Percentiles rank a stretch among this genome's conserved stretches.
These are phyloP conservation scores for Kalmusia sp. DNA, from an alignment of 2,329 filamentous ascomycete genomes.

Conservation along the genomic window DNA sequence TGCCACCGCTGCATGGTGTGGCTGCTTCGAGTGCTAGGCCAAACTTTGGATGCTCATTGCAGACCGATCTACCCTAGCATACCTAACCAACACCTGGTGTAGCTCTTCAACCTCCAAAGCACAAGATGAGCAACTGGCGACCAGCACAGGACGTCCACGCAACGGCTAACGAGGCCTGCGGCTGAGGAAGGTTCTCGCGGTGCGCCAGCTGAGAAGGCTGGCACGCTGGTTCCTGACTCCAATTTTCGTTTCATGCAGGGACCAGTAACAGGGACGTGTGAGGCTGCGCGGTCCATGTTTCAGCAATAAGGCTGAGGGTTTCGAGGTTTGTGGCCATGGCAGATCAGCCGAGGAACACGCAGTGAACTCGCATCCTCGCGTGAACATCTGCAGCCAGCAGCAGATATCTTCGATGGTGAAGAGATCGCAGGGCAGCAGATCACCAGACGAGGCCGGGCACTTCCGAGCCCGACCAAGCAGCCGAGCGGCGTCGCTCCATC, in stretches of 20 bases:
- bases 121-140: too few relatives aligned
- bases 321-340: background rate
- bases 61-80: too few relatives aligned
- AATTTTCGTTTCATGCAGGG: slow-evolving; percentile 36
- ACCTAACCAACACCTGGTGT: too few relatives aligned
- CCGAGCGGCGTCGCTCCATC: background rate
- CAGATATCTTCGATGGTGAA: slow-evolving; percentile 4
- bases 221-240: slow-evolving; percentile 27
- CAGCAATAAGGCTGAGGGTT: slow-evolving; percentile 8
- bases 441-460: background rate
- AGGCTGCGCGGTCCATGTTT: slow-evolving; percentile 16
- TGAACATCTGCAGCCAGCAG: background rate
- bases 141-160: background rate
- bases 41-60: too few relatives aligned
- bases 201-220: background rate
- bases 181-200: slow-evolving; percentile 10
- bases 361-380: background rate
- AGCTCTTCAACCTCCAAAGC: too few relatives aligned
- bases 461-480: slow-evolving; percentile 2
- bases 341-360: slow-evolving; percentile 2
- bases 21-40: too few relatives aligned
- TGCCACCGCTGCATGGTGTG: slow-evolving; percentile 13
- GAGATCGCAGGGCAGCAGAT: slow-evolving; percentile 1
- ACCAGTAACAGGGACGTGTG: slow-evolving; percentile 14
- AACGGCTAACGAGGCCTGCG: slow-evolving; percentile 11